These are phyloP conservation scores for Plantago lanceolata DNA, from an alignment of 305 asterid genomes.

Conservation along the genomic window DNA sequence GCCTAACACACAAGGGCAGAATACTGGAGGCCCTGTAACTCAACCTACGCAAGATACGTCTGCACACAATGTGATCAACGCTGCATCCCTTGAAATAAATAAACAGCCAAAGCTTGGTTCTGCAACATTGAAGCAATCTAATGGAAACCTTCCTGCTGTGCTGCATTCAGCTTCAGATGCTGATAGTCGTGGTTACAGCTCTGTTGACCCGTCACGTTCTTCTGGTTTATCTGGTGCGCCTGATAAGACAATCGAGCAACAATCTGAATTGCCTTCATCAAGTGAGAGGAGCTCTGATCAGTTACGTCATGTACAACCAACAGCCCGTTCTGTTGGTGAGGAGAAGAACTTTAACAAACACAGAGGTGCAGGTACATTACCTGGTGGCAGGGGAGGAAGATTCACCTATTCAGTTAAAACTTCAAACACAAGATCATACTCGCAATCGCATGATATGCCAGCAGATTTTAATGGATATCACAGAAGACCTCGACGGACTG, in stretches of 20 bases:
- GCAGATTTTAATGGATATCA: constrained; percentile 56
- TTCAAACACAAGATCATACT: constrained; percentile 40
- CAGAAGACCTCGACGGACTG: constrained; percentile 66
- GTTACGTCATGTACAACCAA: constrained; percentile 30
- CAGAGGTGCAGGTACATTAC: constrained; percentile 42
- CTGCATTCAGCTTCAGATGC: constrained; percentile 30
- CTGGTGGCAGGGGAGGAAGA: constrained; percentile 69
- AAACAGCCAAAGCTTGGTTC: constrained; percentile 42
- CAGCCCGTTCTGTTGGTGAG: constrained; percentile 34
- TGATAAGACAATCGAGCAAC: constrained; percentile 33
- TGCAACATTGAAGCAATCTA: constrained; percentile 36
- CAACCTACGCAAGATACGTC: constrained; percentile 39
- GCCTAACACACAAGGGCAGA: constrained; percentile 50
- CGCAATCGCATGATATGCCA: constrained; percentile 38
- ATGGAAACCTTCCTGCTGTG: constrained; percentile 29
- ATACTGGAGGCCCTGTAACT: constrained; percentile 44
- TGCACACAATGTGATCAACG: constrained; percentile 35
- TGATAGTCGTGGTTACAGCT: constrained; percentile 22
- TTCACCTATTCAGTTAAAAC: constrained; percentile 66
- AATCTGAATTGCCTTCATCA: constrained; percentile 33
- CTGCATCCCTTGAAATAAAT: constrained; percentile 32
- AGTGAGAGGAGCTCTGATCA: constrained; percentile 49
- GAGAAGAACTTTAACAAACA: constrained; percentile 43
- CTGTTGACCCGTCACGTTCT: constrained; percentile 26
- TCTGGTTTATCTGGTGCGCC: constrained; percentile 31